Evolutionary conservation across 495 filamentous ascomycete species (phyloP), one percentile per base, ranked within the genome.

Genomic region (Penicillium canescens): DNA sequence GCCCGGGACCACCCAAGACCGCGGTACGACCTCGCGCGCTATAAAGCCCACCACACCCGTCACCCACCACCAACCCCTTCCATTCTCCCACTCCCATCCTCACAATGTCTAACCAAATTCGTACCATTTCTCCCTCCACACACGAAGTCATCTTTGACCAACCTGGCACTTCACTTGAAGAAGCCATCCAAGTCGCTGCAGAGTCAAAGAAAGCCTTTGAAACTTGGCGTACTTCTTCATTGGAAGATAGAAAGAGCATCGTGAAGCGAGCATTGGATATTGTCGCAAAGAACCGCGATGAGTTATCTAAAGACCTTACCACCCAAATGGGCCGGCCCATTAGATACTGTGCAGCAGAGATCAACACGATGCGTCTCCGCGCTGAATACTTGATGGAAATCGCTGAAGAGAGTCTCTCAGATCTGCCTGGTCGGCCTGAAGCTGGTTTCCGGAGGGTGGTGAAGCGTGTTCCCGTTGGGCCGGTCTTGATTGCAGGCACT

Each of bases 281-380:
- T 4, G 78, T 96, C 23, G 70, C 70, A 2, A 74, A 85, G 18
- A 83, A 82, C 50, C 78, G 89, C 63, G 88, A 96, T 84, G 85
- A 85, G 4, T 73, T 97, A 18, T 90, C 86, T 4, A 79, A 78
- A 56, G 92, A 96, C 63, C 73, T 98, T 42, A 96, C 90, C 0
- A 82, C 89, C 59, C 92, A 98, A 74, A 97, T 98, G 93, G 93
- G 93, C 24, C 81, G 93, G 13, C 93, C 93, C 5, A 95, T 96
- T 54, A 82, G 88, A 18, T 97, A 93, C 67, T 87, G 88, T 2
- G 81, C 79, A 16, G 90, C 84, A 57, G 93, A 98, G 69, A 80
- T 98, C 56, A 76, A 83, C 23, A 98, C 93, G 13, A 89, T 91
- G n/a, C 80, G 87, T 41, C 84, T 84, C 62, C 80, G 93, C 55